Evolutionary conservation across 2,329 filamentous ascomycete species (phyloP).

Genomic region (Sporothrix curviconia): DNA sequence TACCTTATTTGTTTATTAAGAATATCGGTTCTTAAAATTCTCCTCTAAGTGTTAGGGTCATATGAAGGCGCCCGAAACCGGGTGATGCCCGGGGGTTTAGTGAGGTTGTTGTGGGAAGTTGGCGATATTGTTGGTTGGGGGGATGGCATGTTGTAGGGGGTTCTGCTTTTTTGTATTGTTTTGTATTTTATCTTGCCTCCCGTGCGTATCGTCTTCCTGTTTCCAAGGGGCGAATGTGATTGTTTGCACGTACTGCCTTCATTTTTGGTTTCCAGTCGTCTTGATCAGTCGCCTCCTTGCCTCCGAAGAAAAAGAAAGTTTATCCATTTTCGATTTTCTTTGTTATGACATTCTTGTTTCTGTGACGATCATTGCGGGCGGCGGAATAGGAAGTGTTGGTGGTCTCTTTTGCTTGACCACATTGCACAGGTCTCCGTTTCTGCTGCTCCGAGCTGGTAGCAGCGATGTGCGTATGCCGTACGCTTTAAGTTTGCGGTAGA

Average conservation of each 20-base stretch:
- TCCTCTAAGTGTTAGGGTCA: too few species aligned
- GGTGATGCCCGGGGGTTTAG: too few species aligned
- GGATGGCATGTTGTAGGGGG: too few species aligned
- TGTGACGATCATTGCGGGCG: neutral
- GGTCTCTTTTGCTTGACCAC: neutral
- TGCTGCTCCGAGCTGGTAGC: too few species aligned
- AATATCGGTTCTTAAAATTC: too few species aligned
- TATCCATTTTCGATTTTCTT: neutral
- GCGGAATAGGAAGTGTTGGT: neutral
- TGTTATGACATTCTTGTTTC: neutral
- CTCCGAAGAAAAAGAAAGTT: neutral
- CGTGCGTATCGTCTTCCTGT: neutral
- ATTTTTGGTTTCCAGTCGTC: neutral
- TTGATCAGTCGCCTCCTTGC: neutral
- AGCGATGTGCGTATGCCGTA: too few species aligned
- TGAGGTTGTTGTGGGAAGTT: too few species aligned
- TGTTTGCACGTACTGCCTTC: neutral
- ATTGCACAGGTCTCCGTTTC: neutral
- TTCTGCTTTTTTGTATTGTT: neutral
- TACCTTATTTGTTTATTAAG: too few species aligned
- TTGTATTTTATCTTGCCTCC: neutral
- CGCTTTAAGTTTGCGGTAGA: too few species aligned
- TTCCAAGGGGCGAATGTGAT: neutral
- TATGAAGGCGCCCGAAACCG: too few species aligned
- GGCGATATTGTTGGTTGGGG: neutral